A percentile compares a stretch with the other conserved stretches of the same genome.
Conservation (phyloP, 2,329 filamentous ascomycete genomes). For the Trichoderma sp. region DNA sequence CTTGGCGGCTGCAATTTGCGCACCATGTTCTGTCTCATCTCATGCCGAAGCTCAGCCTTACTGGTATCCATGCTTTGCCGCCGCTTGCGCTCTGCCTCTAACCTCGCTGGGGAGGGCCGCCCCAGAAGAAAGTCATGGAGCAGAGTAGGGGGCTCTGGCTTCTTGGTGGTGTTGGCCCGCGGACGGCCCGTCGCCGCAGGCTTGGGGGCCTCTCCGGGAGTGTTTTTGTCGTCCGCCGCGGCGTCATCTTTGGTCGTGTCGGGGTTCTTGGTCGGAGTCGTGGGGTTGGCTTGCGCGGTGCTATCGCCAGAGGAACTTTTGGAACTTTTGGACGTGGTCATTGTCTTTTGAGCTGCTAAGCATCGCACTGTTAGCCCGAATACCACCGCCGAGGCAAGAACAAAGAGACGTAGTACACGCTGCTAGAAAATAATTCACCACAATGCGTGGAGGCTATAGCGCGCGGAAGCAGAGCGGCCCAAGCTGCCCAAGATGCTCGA, state of each 20-base stretch:
- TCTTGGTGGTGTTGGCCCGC: conserved; percentile 40
- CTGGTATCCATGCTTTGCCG: conserved; percentile 59
- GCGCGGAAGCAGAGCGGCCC: conserved; percentile 4
- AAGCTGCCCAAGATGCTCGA: conserved; percentile 13
- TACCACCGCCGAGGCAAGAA: background rate
- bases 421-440: background rate
- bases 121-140: conserved; percentile 58
- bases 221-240: conserved; percentile 19
- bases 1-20: conserved; percentile 60
- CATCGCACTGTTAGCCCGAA: background rate
- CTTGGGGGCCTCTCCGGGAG: conserved; percentile 37
- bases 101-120: conserved; percentile 54
- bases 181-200: conserved; percentile 37
- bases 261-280: conserved; percentile 17
- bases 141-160: conserved; percentile 44
- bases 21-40: conserved; percentile 59
- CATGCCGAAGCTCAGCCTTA: conserved; percentile 50
- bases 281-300: conserved; percentile 21
- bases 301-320: conserved; percentile 23
- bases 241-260: conserved; percentile 5
- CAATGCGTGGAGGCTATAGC: background rate
- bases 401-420: background rate
- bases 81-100: conserved; percentile 51
- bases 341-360: conserved; percentile 22
- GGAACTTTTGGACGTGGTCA: conserved; percentile 25